Evolutionary conservation across 2,329 filamentous ascomycete species (phyloP).

Genomic region (Ceratocystis cacaofunesta): DNA sequence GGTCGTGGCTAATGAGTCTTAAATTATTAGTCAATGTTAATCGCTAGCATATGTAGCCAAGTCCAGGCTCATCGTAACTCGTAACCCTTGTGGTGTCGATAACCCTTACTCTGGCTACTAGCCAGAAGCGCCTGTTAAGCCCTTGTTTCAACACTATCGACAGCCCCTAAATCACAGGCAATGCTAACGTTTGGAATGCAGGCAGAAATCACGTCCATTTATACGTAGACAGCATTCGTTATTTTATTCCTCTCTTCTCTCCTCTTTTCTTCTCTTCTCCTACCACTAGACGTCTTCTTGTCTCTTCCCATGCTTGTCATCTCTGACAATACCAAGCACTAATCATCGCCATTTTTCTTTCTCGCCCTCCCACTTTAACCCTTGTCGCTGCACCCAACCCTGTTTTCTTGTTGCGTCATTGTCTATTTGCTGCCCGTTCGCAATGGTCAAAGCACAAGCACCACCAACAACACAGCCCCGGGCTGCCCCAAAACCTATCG

Average conservation of each 20-base stretch:
- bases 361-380: neutral
- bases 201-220: neutral
- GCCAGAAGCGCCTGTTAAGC: too few relatives aligned
- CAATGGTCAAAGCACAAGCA: neutral
- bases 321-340: conserved; percentile 29
- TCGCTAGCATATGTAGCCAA: too few relatives aligned
- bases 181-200: neutral
- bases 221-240: neutral
- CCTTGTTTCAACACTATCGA: neutral
- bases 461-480: conserved; percentile 2
- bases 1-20: too few relatives aligned
- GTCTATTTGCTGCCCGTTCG: neutral
- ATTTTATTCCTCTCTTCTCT: neutral
- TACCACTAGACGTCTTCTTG: neutral
- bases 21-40: too few relatives aligned
- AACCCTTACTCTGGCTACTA: too few relatives aligned
- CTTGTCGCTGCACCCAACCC: conserved; percentile 17
- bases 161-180: neutral
- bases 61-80: too few relatives aligned
- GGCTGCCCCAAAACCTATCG: neutral
- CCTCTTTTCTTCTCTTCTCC: neutral
- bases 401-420: conserved; percentile 11
- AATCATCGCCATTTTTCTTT: neutral
- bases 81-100: too few relatives aligned
- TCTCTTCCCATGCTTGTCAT: conserved; percentile 19